Conservation (phyloP, 2,329 filamentous ascomycete species). For the Fusarium compactum region DNA sequence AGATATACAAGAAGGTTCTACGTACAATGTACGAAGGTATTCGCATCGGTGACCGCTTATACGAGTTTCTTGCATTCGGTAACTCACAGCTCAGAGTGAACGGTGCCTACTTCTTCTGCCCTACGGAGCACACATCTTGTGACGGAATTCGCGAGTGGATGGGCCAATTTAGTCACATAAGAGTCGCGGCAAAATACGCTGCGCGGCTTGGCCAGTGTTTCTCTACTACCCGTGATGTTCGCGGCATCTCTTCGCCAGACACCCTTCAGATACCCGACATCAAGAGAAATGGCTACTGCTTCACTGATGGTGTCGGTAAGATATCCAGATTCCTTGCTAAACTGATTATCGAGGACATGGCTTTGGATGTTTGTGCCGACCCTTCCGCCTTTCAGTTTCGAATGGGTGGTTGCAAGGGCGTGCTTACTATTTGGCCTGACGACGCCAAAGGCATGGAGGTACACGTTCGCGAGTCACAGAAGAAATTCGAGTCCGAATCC, state of each 20-base stretch:
- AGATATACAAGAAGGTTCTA: conserved; percentile 80
- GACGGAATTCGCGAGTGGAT: conserved; percentile 86
- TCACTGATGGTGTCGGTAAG: conserved; percentile 93
- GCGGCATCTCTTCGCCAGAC: conserved; percentile 69
- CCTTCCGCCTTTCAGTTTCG: conserved; percentile 94
- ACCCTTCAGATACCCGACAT: conserved; percentile 77
- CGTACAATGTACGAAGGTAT: conserved; percentile 83
- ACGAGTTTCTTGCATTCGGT: conserved; percentile 92
- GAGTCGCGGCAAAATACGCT: conserved; percentile 87
- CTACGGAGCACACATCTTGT: conserved; percentile 74
- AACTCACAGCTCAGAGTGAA: conserved; percentile 95
- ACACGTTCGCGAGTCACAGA: conserved; percentile 84
- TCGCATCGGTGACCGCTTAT: conserved; percentile 81
- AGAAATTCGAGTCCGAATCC: conserved; percentile 82
- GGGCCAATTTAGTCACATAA: conserved; percentile 86
- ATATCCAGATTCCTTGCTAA: conserved; percentile 84
- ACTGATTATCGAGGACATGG: conserved; percentile 78
- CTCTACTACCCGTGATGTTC: conserved; percentile 86
- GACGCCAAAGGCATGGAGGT: conserved; percentile 75
- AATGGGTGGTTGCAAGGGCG: conserved; percentile 91
- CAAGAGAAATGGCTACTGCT: conserved; percentile 74
- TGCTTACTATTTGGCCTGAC: conserved; percentile 80
- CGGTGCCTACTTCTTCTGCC: conserved; percentile 92
- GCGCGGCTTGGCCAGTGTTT: conserved; percentile 95
- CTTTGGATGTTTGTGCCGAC: conserved; percentile 65